Base-by-base conservation (phyloP, 345 rosid genomes). In the Syzygium jambos region DNA sequence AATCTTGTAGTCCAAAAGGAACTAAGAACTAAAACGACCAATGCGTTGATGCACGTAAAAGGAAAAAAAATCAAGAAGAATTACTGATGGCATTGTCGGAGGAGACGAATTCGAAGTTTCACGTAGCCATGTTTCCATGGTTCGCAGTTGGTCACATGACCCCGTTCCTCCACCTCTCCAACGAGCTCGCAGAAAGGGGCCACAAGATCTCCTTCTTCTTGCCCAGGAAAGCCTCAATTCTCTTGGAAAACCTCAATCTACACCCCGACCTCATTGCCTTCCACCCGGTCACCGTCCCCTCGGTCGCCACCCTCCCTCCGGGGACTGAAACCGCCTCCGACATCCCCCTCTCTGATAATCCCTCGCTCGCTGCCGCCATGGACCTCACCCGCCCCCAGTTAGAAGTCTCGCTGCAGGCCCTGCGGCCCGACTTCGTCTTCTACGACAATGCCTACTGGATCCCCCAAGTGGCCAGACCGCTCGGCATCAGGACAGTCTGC, bases 321-420 rank as follows among this genome's bases (percentile, higher is more conserved):
- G 98, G 97, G 10, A 86, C 95, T 1, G 94, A 96, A 87, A 97
- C 98, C 2, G 94, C 95, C 82, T 94, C 99, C 2, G 98, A 97
- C 15, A 85, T 97, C 41, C 94, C 97, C 38, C 80, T 93, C 80
- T 84, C 85, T 49, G 52, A 90, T 41, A 89, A 55, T 63, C 90
- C 89, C 85, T 90, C 90, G 54, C 97, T 97, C 51, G 88, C 92
- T 21, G 54, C 89, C 3, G 98, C 99, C 82, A 87, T 94, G 91
- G 96, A 96, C 87, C 93, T 88, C 15, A 92, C 95, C 51, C 89
- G 93, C 0, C 94, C 89, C 82, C 96, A 97, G 88, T 91, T 95
- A 5, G 91, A 94, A 86, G 41, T 85, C n/a, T 55, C 91, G 4
- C 82, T 95, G 51, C 23, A 43, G 6, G 86, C 87, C 34, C 52